Evolutionary conservation across 352 stramenopile species (phyloP).

Genomic region (Globisporangium uncinulatum): DNA sequence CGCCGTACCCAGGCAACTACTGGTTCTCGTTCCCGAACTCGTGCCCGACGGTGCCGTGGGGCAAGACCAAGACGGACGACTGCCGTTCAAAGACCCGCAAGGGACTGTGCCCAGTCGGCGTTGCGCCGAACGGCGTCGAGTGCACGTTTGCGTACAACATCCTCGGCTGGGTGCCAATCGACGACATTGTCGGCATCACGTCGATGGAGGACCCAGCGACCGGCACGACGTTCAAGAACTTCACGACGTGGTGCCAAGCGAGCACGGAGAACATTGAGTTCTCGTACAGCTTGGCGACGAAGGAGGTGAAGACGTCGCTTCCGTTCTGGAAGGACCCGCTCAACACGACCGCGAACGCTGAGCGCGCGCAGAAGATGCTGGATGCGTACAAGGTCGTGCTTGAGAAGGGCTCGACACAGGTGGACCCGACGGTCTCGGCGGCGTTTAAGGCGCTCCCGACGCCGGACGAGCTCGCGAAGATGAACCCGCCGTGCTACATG

Average conservation of each 20-base stretch:
- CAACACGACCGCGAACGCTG: slow-evolving; percentile 42
- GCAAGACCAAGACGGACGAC: slow-evolving; percentile 31
- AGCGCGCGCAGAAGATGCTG: slow-evolving; percentile 42
- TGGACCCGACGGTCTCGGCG: slow-evolving; percentile 23
- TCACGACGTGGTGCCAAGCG: slow-evolving; percentile 54
- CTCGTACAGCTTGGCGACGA: no score
- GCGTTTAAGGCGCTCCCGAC: slow-evolving; percentile 48
- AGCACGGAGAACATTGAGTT: slow-evolving; percentile 64
- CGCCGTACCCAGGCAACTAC: slow-evolving; percentile 37
- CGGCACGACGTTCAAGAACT: slow-evolving; percentile 46
- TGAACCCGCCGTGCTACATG: slow-evolving; percentile 64
- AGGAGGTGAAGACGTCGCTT: slow-evolving; percentile 30
- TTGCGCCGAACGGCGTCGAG: slow-evolving; percentile 48
- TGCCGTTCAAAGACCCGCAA: slow-evolving; percentile 38
- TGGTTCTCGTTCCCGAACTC: slow-evolving; percentile 76
- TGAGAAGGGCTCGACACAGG: slow-evolving; percentile 33
- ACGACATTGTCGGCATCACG: slow-evolving; percentile 74
- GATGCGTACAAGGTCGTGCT: slow-evolving; percentile 48
- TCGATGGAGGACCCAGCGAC: slow-evolving; percentile 49
- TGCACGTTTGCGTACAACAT: slow-evolving; percentile 65
- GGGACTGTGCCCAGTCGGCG: slow-evolving; percentile 46
- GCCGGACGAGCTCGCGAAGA: slow-evolving; percentile 28
- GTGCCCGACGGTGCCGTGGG: slow-evolving; percentile 49
- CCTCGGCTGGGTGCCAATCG: slow-evolving; percentile 53
- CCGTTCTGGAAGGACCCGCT: slow-evolving; percentile 69